These are phyloP conservation scores for Monascus ruber DNA, from an alignment of 2,329 filamentous ascomycete genomes.

Conservation along the genomic window DNA sequence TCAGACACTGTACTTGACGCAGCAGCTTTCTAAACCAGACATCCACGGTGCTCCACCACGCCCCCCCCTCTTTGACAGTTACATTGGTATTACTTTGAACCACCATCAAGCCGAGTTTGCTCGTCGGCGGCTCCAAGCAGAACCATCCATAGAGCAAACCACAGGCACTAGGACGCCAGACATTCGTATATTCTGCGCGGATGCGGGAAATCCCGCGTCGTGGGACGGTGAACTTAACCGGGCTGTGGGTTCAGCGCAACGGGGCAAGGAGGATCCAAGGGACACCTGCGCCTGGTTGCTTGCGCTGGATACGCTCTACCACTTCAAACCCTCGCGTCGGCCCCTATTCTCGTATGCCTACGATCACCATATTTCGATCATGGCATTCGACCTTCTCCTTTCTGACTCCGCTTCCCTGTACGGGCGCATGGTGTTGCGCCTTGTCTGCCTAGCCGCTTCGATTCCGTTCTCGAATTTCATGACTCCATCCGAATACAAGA, in stretches of 20 bases:
- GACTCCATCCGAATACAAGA: conserved; percentile 35
- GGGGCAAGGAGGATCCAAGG: neutral
- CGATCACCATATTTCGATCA: conserved; percentile 37
- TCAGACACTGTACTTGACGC: conserved; percentile 39
- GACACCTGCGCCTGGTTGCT: conserved; percentile 37
- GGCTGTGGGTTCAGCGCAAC: conserved; percentile 3
- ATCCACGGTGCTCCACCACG: neutral
- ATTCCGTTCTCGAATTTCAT: conserved; percentile 41
- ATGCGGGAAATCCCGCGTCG: conserved; percentile 37
- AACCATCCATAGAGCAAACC: too few relatives aligned
- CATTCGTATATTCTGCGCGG: conserved; percentile 34
- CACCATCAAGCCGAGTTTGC: conserved; percentile 33
- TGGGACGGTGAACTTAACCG: conserved; percentile 27
- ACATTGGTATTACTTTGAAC: conserved; percentile 45
- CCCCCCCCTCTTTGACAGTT: conserved; percentile 26
- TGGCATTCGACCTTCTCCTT: conserved; percentile 46
- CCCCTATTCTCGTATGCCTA: conserved; percentile 36
- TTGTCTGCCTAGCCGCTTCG: conserved; percentile 37
- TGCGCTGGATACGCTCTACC: conserved; percentile 46
- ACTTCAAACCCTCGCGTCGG: conserved; percentile 43
- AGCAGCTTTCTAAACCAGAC: conserved; percentile 10
- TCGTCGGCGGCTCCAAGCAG: conserved; percentile 4
- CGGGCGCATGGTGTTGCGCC: conserved; percentile 25
- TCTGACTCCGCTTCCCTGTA: conserved; percentile 11
- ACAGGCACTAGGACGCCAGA: conserved; percentile 2